Evolutionary conservation across 2,329 filamentous ascomycete genomes (phyloP), one percentile per base, ranked within the genome.

Genomic region (Laburnicola sp.): DNA sequence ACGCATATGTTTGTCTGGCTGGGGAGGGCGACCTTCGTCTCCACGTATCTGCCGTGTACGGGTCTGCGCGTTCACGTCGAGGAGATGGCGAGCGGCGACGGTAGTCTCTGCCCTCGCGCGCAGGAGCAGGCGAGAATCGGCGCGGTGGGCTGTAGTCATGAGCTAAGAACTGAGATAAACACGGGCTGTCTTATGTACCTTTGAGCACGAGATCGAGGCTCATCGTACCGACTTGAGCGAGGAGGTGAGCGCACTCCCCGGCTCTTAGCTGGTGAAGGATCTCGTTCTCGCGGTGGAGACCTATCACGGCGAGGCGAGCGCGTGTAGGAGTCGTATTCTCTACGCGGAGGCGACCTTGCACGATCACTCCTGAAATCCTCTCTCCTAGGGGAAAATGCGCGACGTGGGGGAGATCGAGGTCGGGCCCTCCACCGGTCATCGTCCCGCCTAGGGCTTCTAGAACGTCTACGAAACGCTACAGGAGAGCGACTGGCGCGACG

Each of bases 21-120:
- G 76, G 77, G 34, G 82, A 84, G 25, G 78, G 79, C 45, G 82
- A 84, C 32, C 79, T 76, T 47, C 79, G 79, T 59, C 79, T 77
- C 78, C 77, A 80, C 41, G 74, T 78, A 49, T 80, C 76, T 21
- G 79, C 75, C 34, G 72, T 68, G 46, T 76, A 72, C 11, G 74
- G 72, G 36, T 82, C 80, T 37, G 74, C 69, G 30, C 79, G 76
- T 52, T 79, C 74, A 51, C 75, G 76, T 61, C 80, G 74, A 38
- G 79, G 77, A 36, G 77, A 75, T 45, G 81, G 81, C 50, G 80
- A 85, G 54, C 79, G 77, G 34, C 82, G 80, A 40, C 80, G 78
- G 38, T 74, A 74, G 42, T 78, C 76, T 62, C 76, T 79, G 37
- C 63, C 69, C 39, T 77, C 74, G 40, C 76, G 76, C n/a, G n/a